Base-by-base conservation (phyloP, 352 stramenopile species). In the Hyaloperonospora brassicae region DNA sequence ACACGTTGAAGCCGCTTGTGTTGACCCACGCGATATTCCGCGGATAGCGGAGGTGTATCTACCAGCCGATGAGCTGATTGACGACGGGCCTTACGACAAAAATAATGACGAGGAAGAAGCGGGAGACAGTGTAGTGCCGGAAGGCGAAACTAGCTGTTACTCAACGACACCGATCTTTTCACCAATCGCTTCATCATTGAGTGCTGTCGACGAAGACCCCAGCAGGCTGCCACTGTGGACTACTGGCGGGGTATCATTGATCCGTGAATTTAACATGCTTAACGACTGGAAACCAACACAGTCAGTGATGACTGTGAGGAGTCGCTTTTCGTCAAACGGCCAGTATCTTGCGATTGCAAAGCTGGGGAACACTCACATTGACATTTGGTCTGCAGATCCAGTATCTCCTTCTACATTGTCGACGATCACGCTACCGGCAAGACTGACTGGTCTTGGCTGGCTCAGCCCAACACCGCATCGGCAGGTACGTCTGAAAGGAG, bases 381-480 rank as follows among this genome's bases (percentile, higher is more conserved):
- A 76, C 35, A 79, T 79, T 53, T 79, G 69, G 69, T 55, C 59
- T n/a, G 38, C 66, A n/a, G 59, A 72, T n/a, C 52, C 57, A 1
- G 43, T 62, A n/a, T 48, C 44, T 1, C 27, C 67, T n/a, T 62
- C 63, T 17, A 55, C 57, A 2, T 45, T 43, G 11, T 58, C 43
- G 7, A 73, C 58, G 21, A 70, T 79, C n/a, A 50, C 54, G 23
- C 45, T 76, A 41, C 61, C 59, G 14, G 47, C 56, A 23, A 57
- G 39, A 22, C 40, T 75, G 30, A 57, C 54, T 5, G 59, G 60
- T 53, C 35, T 75, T 14, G 49, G 59, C 47, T 75, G 67, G 67
- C 39, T 75, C 12, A 61, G 67, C 10, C 63, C 64, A 2, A 58
- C 57, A 2, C 42, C 67, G 40, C 62, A 45, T 40, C 66, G 67